Evolutionary conservation across 352 stramenopile species (phyloP).

Genomic region (Plasmopara viticola): DNA sequence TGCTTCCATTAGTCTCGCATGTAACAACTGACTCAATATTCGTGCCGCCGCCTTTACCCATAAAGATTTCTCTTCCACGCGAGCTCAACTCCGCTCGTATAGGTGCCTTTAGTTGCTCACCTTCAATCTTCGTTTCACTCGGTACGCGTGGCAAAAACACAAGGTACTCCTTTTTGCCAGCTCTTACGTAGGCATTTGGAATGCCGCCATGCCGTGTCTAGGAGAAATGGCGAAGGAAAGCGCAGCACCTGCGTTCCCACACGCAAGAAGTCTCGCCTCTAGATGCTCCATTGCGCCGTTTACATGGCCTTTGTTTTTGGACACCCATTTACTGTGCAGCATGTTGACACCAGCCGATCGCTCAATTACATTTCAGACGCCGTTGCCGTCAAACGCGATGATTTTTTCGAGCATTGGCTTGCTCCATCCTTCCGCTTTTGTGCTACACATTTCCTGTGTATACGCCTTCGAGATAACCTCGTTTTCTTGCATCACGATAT

Average conservation of each 20-base stretch:
- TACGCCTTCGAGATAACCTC: neutral
- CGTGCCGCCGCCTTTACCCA: neutral
- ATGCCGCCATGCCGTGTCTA: neutral
- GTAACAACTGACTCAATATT: neutral
- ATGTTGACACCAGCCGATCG: neutral
- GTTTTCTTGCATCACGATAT: neutral
- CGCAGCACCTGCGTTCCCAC: neutral
- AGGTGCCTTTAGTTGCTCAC: neutral
- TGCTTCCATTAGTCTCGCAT: neutral
- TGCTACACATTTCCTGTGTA: no score
- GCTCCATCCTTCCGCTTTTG: no score
- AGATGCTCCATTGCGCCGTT: neutral
- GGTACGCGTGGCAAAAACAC: neutral
- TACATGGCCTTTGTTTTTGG: neutral
- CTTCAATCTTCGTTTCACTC: neutral
- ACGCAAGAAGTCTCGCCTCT: neutral
- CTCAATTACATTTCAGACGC: neutral
- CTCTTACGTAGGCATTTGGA: neutral
- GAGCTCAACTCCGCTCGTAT: neutral
- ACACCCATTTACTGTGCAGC: neutral
- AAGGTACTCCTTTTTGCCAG: neutral
- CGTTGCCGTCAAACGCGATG: neutral
- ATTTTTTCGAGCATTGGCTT: no score
- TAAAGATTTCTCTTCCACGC: neutral
- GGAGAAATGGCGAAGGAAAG: neutral